Evolutionary conservation across 1,139 yeast species (phyloP), one percentile per base, ranked within the genome.

Genomic region (Scheffersomyces segobiensis): DNA sequence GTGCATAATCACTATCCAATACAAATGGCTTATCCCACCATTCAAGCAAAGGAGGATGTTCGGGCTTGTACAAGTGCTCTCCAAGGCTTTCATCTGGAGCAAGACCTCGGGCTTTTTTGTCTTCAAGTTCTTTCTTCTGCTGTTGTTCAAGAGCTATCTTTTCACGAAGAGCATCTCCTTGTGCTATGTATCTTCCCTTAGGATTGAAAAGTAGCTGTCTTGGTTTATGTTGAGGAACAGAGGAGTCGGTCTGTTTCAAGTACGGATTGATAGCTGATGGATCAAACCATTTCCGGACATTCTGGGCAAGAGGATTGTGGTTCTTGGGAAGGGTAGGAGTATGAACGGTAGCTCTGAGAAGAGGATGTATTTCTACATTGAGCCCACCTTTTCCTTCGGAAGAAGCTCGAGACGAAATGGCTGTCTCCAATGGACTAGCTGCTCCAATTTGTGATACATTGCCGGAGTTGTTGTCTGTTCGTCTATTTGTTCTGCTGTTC

Each of bases 1-100:
- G 59, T 47, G 62, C 65, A 56, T 78, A 77, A 46, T 66, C 63
- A 32, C 67, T 57, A 46, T 72, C 79, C 51, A 71, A 71, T 12
- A 84, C 64, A 55, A 73, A 81, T 10, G 84, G 85, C 58, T 76
- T 72, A 71, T 91, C 97, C 97, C 97, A 91, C 97, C 97, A 91
- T 70, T 91, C 97, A 2, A 86, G 74, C 14, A 61, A 62, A 0
- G 95, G 95, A 0, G 93, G 93, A 22, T 58, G 67, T 1, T 67
- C 71, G 0, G 77, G 76, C 57, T 73, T 72, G 67, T 81, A 89
- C 10, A 71, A 65, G 3, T 82, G 80, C 64, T 89, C 96, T 1
- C 85, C 87, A 0, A 81, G 61, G 2, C 68, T 66, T 21, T 75
- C 72, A 60, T 86, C 82, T 0, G 90, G 81, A 3, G 79, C 69